A percentile compares a stretch with the other conserved stretches of the same genome.
Evolutionary conservation across 495 filamentous ascomycete species (phyloP).

Genomic region (Xylaria curta): DNA sequence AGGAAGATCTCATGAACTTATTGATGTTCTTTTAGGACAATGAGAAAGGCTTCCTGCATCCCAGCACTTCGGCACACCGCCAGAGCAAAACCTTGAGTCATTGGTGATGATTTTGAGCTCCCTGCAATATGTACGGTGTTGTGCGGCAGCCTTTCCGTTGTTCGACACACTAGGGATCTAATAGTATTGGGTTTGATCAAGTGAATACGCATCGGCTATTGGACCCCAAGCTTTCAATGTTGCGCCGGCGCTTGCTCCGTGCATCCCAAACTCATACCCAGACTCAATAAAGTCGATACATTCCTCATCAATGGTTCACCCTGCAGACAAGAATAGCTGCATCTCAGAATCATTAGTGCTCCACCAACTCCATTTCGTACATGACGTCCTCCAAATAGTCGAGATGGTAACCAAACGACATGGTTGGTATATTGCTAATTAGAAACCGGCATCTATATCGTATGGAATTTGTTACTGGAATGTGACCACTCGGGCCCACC

Average conservation of each 20-base stretch:
- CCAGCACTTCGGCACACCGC: not conserved
- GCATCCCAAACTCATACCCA: not conserved
- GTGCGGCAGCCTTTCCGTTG: slow-evolving; percentile 7
- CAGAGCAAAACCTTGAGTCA: slow-evolving; percentile 1
- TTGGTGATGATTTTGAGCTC: not conserved
- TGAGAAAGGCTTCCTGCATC: not conserved
- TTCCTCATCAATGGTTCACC: not conserved
- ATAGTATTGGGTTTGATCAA: not conserved
- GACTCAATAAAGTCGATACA: not conserved
- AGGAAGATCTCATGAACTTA: not conserved
- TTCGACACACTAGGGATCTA: not conserved
- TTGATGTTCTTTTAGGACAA: not conserved
- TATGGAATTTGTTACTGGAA: not conserved
- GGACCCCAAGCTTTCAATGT: not conserved
- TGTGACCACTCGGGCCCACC: not conserved
- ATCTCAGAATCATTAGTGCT: not conserved
- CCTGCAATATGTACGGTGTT: slow-evolving; percentile 1
- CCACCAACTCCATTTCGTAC: not conserved
- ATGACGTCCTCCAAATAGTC: slow-evolving; percentile 1
- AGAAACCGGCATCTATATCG: not conserved
- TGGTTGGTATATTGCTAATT: not conserved
- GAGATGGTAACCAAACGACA: not conserved
- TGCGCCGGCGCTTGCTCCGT: not conserved
- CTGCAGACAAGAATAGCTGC: not conserved
- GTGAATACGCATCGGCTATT: not conserved